Evolutionary conservation across 305 asterid genomes (phyloP).

Genomic region (Plantago lanceolata): DNA sequence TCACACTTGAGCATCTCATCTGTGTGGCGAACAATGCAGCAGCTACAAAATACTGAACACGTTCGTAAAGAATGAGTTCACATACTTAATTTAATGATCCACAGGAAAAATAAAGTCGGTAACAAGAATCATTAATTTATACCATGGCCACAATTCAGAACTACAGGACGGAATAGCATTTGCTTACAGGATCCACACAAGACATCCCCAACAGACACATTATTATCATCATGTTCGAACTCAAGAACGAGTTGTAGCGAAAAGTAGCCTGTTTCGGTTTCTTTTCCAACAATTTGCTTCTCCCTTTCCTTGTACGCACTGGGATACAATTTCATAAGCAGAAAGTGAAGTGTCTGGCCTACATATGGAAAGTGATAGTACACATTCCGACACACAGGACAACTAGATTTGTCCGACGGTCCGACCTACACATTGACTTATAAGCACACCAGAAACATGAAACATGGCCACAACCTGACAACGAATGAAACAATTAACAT

Average conservation of each 20-base stretch:
- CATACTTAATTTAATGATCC: background rate
- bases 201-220: slow-evolving; percentile 36
- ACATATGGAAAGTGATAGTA: slow-evolving; percentile 47
- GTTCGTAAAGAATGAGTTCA: background rate
- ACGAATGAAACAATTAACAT: slow-evolving; percentile 10
- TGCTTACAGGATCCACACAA: slow-evolving; percentile 40
- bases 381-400: slow-evolving; percentile 46
- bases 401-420: slow-evolving; percentile 35
- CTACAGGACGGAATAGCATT: slow-evolving; percentile 41
- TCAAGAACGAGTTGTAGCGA: slow-evolving; percentile 32
- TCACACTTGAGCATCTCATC: slow-evolving; percentile 34
- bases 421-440: slow-evolving; percentile 38
- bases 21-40: slow-evolving; percentile 31
- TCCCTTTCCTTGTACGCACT: slow-evolving; percentile 36
- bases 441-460: slow-evolving; percentile 59
- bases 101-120: background rate
- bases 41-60: slow-evolving; percentile 37
- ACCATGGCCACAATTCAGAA: slow-evolving; percentile 62
- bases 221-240: background rate
- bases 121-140: slow-evolving; percentile 6
- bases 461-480: slow-evolving; percentile 53
- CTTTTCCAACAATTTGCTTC: slow-evolving; percentile 42
- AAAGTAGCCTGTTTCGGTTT: slow-evolving; percentile 29
- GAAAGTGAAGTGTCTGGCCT: slow-evolving; percentile 43
- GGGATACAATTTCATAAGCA: slow-evolving; percentile 47